Conservation (phyloP, 495 filamentous ascomycete species). For the Talaromyces wortmannii region DNA sequence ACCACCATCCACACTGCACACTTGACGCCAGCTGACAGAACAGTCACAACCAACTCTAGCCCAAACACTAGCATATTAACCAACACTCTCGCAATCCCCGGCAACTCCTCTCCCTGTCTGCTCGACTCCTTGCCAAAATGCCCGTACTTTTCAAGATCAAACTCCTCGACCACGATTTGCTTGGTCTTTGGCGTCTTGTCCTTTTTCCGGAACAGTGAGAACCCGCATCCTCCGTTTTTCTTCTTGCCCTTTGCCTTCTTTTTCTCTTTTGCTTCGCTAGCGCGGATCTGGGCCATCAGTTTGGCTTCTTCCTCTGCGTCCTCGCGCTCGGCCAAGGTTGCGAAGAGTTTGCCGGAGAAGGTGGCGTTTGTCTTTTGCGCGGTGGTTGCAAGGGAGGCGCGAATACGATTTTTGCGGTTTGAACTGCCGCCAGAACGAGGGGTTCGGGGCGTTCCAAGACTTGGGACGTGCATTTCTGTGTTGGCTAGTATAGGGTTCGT, state of each 20-base stretch:
- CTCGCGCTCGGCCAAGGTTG: slow-evolving; percentile 35
- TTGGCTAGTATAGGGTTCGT: slow-evolving; percentile 30
- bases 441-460: background rate
- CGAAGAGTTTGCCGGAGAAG: slow-evolving; percentile 24
- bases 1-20: slow-evolving; percentile 35
- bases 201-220: slow-evolving; percentile 1
- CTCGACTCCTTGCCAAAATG: slow-evolving; percentile 25
- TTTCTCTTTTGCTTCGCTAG: background rate
- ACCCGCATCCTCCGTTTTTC: background rate
- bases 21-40: slow-evolving; percentile 27
- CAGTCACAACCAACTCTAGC: slow-evolving; percentile 27
- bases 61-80: slow-evolving; percentile 31
- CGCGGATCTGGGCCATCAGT: slow-evolving; percentile 21
- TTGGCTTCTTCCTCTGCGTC: slow-evolving; percentile 26
- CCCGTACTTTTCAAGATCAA: slow-evolving; percentile 40
- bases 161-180: slow-evolving; percentile 31
- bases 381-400: background rate
- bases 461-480: slow-evolving; percentile 19
- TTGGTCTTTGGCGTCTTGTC: slow-evolving; percentile 9
- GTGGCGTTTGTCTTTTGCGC: background rate
- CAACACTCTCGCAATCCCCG: slow-evolving; percentile 23
- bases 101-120: slow-evolving; percentile 31
- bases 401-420: background rate
- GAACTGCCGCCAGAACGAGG: background rate
- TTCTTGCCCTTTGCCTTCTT: slow-evolving; percentile 9